Percentiles rank a stretch among this genome's conserved stretches.
These are phyloP conservation scores for Colletotrichum spinosum DNA, from an alignment of 2,329 filamentous ascomycete genomes.

Conservation along the genomic window DNA sequence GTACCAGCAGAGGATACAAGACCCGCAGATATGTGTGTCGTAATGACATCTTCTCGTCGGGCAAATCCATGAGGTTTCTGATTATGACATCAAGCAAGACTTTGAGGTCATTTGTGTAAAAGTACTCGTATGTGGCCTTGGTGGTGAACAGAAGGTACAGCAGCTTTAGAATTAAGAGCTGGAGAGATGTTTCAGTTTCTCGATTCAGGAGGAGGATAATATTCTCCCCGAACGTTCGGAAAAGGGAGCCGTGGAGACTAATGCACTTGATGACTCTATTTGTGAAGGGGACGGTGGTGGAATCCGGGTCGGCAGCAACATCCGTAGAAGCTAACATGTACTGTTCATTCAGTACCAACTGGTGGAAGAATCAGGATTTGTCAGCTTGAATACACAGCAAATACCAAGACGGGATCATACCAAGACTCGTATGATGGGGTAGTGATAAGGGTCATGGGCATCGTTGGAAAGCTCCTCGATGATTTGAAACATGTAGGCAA, in stretches of 20 bases:
- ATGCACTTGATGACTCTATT: conserved; percentile 95
- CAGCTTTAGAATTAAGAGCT: conserved; percentile 95
- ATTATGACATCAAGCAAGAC: conserved; percentile 97
- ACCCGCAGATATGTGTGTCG: conserved; percentile 96
- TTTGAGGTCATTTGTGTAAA: conserved; percentile 96
- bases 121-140: conserved; percentile 92
- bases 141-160: conserved; percentile 96
- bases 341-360: conserved; percentile 97
- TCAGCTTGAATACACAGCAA: no score
- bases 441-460: conserved; percentile 92
- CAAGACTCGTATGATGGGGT: conserved; percentile 91
- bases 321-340: conserved; percentile 86
- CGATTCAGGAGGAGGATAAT: conserved; percentile 95
- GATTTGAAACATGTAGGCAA: conserved; percentile 84
- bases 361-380: conserved; percentile 10
- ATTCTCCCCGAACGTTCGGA: conserved; percentile 97
- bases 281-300: conserved; percentile 70
- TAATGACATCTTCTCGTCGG: conserved; percentile 80
- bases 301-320: conserved; percentile 53
- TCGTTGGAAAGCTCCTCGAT: conserved; percentile 92
- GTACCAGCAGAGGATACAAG: conserved; percentile 87
- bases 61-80: conserved; percentile 94
- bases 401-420: conserved; percentile 60
- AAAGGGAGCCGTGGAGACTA: conserved; percentile 81
- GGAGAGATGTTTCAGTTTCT: conserved; percentile 92